Conservation (phyloP, 768 basidiomycete species). For the Xerocomus potaroensis region DNA sequence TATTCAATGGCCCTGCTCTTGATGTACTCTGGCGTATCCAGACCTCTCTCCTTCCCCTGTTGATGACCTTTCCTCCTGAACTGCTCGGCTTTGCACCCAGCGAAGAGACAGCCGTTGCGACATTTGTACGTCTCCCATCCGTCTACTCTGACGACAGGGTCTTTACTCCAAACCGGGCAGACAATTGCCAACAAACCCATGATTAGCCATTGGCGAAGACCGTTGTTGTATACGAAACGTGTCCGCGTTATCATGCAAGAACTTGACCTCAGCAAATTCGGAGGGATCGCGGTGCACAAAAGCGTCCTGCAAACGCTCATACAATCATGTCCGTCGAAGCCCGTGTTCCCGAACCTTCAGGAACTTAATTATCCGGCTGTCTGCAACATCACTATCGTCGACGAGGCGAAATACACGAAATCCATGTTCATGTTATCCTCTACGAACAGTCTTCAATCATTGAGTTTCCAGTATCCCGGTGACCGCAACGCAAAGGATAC, state of each 20-base stretch:
- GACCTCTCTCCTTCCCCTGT: slow-evolving; percentile 15
- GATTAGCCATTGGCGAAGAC: slow-evolving; percentile 16
- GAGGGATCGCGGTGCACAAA: slow-evolving; percentile 12
- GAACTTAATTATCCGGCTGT: slow-evolving; percentile 14
- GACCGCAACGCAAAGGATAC: slow-evolving; percentile 16
- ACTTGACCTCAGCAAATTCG: background rate
- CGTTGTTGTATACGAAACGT: slow-evolving; percentile 17
- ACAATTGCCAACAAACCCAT: slow-evolving; percentile 12
- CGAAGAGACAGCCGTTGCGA: slow-evolving; percentile 13
- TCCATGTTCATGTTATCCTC: slow-evolving; percentile 10
- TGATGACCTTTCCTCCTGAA: slow-evolving; percentile 16
- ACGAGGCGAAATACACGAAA: slow-evolving; percentile 10
- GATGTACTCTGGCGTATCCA: slow-evolving; percentile 22
- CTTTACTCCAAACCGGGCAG: background rate
- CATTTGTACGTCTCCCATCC: slow-evolving; percentile 9
- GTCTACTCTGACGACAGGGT: background rate
- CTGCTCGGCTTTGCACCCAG: slow-evolving; percentile 13
- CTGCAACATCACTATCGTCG: slow-evolving; percentile 17
- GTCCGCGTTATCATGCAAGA: slow-evolving; percentile 15
- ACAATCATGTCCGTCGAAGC: slow-evolving; percentile 18
- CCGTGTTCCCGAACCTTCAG: slow-evolving; percentile 22
- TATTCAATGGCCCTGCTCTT: slow-evolving; percentile 16
- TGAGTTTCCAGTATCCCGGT: slow-evolving; percentile 14
- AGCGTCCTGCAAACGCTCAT: slow-evolving; percentile 15
- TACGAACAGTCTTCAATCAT: slow-evolving; percentile 1